Evolutionary conservation across 176 grass and related monocot genomes (phyloP), one percentile per base, ranked within the genome.

Genomic region (Paspalum vaginatum): DNA sequence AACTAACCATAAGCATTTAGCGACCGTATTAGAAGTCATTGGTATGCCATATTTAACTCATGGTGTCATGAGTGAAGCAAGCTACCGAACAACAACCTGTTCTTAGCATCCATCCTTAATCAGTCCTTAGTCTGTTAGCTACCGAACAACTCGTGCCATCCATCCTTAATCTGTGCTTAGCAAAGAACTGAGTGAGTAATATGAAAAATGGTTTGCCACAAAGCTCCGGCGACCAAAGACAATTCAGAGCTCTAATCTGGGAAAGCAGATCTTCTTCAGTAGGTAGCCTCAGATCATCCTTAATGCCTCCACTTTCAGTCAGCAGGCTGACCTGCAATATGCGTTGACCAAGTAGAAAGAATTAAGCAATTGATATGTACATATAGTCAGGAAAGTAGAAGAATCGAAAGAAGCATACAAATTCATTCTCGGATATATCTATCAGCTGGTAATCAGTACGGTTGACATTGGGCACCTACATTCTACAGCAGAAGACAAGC

Each of bases 391-490:
- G 61, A 32, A 68, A 37, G 21, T 44, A 81, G 45, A 48, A 46
- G 47, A 46, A n/a, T 20, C 18, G 65, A 55, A 60, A 49, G n/a
- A 52, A 54, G 44, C 85, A 50, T 65, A 91, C 89, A 85, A 91
- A 91, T 58, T 76, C 89, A 84, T 91, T 85, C 63, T n/a, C n/a
- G n/a, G n/a, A n/a, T n/a, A n/a, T n/a, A n/a, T n/a, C n/a, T n/a
- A n/a, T n/a, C n/a, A n/a, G 80, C 80, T 91, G 89, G 60, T 91
- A 91, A 43, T 91, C 89, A 40, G 89, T 91, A 72, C 84, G 89
- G 60, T 52, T 87, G 14, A 91, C 89, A 66, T 87, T 75, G 7
- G 89, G 89, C 60, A 87, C 84, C 89, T 91, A 56, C 37, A 80
- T 7, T 77, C 0, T 38, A 69, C 40, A 84, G 52, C n/a, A 51